These are phyloP conservation scores for Luvunga scandens DNA, from an alignment of 345 rosid genomes.

Conservation along the genomic window DNA sequence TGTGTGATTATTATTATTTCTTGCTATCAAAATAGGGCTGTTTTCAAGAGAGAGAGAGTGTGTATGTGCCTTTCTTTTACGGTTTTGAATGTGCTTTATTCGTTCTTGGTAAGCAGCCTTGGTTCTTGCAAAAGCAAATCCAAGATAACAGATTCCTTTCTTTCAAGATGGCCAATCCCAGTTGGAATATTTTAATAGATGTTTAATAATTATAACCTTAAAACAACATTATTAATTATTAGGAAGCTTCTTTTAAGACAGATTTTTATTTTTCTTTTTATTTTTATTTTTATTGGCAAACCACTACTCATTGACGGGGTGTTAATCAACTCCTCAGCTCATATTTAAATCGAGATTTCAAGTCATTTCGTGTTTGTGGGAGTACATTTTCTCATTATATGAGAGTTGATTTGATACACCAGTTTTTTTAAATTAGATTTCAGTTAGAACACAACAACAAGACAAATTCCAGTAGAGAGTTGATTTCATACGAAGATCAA, in stretches of 20 bases:
- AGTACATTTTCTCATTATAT: too few species aligned
- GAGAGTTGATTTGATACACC: too few species aligned
- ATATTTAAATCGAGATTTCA: too few species aligned
- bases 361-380: neutral
- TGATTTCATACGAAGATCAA: too few species aligned
- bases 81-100: conserved; percentile 66
- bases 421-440: too few species aligned
- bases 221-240: neutral
- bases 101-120: conserved; percentile 56
- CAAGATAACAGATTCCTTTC: conserved; percentile 61
- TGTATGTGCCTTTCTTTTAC: conserved; percentile 10
- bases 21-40: neutral
- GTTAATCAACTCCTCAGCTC: too few species aligned
- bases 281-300: too few species aligned
- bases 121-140: conserved; percentile 63
- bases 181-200: neutral
- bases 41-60: conserved; percentile 15
- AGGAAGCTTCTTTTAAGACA: neutral
- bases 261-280: neutral
- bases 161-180: conserved; percentile 44
- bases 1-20: neutral
- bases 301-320: too few species aligned
- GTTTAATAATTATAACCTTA: neutral
- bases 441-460: too few species aligned
- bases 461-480: too few species aligned